Base-by-base conservation (phyloP, 176 grass and related monocot genomes). In the Leersia perrieri region DNA sequence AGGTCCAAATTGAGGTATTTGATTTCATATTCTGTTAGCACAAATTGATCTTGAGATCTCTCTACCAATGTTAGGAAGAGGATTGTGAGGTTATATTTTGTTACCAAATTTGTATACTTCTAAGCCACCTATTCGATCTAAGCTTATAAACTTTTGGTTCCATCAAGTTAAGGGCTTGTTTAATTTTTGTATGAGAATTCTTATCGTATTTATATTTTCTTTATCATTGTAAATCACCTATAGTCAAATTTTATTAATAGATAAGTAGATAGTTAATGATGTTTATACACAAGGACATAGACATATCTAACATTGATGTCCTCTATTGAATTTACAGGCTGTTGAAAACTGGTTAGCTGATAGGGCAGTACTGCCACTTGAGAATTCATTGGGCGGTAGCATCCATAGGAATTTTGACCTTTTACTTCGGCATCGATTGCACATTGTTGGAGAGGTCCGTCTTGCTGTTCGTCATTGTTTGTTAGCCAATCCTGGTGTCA, bases 381-480 rank as follows among this genome's bases (percentile, higher is more conserved):
- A 94, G 78, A 94, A 98, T 89, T 83, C 95, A 36, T 49, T 98
- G 68, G 95, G 88, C 31, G 95, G 92, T 47, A 98, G 88, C 71
- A 94, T 98, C 78, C 92, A 94, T 82, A 76, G 89, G 62, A 97
- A 97, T 35, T 97, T 90, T 92, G 92, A 98, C 84, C 92, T 94
- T 75, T 89, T 98, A 87, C 86, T 98, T 68, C 83, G 61, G 11
- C 92, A 94, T 94, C 83, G 76, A n/a, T 82, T 98, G 60, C 86
- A 94, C 55, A 92, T 98, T 87, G 92, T 94, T 61, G 90, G 90
- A 80, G 92, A 94, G 79, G 88, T 98, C 63, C 85, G 91, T 60
- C 77, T 89, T 78, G 80, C 83, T 26, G 83, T 92, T 83, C 87
- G 66, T 36, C 92, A 98, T 82, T 98, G 92, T 79, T 87, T 94